phyloP scores from a whole-genome alignment of 352 stramenopile species.

The Pythium apleroticum region DNA sequence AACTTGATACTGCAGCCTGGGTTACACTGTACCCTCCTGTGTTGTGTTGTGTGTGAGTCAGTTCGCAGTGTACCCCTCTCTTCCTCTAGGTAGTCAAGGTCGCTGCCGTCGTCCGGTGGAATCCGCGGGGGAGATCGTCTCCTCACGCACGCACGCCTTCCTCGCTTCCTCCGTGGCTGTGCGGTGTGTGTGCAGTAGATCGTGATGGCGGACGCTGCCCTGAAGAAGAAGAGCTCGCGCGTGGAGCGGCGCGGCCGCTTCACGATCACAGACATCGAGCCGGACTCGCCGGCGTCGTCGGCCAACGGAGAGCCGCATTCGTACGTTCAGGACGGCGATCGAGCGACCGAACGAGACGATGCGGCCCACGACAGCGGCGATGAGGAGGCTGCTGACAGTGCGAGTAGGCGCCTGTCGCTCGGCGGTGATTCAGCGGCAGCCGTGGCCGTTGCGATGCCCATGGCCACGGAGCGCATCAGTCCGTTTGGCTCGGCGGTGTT shows the following conservation, averaged over 20 bases:
- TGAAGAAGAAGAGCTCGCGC: constrained; percentile 32
- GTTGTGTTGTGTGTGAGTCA: neutral
- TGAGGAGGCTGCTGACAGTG: constrained; percentile 1
- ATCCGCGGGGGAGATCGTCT: neutral
- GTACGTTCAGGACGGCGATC: constrained; percentile 9
- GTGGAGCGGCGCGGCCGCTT: constrained; percentile 80
- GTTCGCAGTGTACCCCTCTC: neutral
- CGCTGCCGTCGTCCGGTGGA: neutral
- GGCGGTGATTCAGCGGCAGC: constrained; percentile 3
- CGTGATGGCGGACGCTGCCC: constrained; percentile 3
- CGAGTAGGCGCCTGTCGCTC: neutral
- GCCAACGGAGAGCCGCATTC: constrained; percentile 1
- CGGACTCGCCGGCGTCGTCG: constrained; percentile 36
- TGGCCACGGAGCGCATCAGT: constrained; percentile 27
- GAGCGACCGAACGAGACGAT: neutral
- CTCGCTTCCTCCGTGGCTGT: neutral
- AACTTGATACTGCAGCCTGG: neutral
- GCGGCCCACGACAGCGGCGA: constrained; percentile 10
- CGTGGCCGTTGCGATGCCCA: neutral
- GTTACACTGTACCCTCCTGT: constrained; percentile 1
- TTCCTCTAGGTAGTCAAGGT: neutral
- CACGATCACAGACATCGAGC: constrained; percentile 80
- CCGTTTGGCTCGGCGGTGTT: constrained; percentile 29
- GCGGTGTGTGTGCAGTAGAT: neutral
- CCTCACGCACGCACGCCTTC: neutral